Percentiles rank a stretch among this genome's conserved stretches.
Conservation (phyloP, 108 stramenopile genomes). For the Cyclotella baltica region DNA sequence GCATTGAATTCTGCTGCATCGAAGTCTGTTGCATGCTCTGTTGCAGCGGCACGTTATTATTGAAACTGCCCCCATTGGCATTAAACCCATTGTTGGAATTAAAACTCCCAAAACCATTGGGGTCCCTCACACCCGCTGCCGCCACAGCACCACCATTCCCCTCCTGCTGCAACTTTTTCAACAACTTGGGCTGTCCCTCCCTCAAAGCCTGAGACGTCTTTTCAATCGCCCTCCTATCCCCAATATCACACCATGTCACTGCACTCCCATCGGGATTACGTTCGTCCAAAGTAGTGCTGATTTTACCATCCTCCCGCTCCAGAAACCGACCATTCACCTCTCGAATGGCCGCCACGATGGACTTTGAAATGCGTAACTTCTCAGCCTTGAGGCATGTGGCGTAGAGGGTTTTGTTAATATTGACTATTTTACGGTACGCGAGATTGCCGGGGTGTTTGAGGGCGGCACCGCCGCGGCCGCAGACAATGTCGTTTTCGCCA, state of each 20-base stretch:
- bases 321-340: conserved; percentile 55
- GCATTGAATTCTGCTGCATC: conserved; percentile 2
- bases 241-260: conserved; percentile 57
- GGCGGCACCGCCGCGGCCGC: conserved; percentile 58
- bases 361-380: conserved; percentile 53
- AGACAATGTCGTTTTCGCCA: conserved; percentile 50
- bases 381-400: conserved; percentile 59
- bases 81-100: too few species aligned
- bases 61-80: not conserved
- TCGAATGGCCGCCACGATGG: conserved; percentile 56
- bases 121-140: not conserved
- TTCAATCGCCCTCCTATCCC: conserved; percentile 57
- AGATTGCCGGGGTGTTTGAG: conserved; percentile 58
- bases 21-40: not conserved
- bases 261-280: conserved; percentile 37
- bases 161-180: conserved; percentile 38
- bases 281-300: conserved; percentile 34
- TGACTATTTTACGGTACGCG: conserved; percentile 60
- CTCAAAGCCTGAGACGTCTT: conserved; percentile 61
- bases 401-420: conserved; percentile 50
- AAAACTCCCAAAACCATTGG: not conserved
- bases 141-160: not conserved
- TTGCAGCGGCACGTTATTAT: not conserved
- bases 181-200: conserved; percentile 57
- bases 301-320: conserved; percentile 56